phyloP scores from a whole-genome alignment of 2,329 filamentous ascomycete species.

The Fusarium siculi region DNA sequence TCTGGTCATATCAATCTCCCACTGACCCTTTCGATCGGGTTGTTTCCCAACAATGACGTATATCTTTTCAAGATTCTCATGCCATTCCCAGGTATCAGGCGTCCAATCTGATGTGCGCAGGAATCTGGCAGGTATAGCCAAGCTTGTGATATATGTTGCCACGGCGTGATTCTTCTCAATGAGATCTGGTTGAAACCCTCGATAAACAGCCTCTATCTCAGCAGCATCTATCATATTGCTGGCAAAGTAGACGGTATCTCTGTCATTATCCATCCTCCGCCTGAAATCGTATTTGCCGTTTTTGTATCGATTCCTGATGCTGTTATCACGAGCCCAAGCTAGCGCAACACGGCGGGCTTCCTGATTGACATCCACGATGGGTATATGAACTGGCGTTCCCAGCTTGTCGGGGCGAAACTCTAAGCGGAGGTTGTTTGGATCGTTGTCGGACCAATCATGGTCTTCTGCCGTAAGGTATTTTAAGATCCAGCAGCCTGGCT shows the following conservation, averaged over 20 bases:
- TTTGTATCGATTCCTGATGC: neutral
- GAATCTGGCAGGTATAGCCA: neutral
- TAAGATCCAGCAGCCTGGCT: constrained; percentile 7
- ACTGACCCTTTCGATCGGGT: neutral
- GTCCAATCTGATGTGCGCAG: fast-evolving
- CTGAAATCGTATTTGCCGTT: neutral
- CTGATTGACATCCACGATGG: constrained; percentile 1
- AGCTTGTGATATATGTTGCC: neutral
- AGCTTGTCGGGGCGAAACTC: constrained; percentile 15
- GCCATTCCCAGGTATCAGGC: neutral
- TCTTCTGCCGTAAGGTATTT: neutral
- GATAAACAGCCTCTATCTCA: neutral
- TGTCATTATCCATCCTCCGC: neutral
- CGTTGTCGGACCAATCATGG: neutral
- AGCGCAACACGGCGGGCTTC: constrained; percentile 9
- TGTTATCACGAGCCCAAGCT: neutral
- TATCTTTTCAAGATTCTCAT: neutral
- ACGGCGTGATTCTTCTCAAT: neutral
- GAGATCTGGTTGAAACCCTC: neutral
- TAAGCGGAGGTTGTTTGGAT: neutral
- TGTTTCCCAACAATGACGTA: constrained; percentile 6
- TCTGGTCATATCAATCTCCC: constrained; percentile 1
- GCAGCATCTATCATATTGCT: neutral
- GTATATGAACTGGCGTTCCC: neutral
- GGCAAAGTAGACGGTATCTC: constrained; percentile 20